Evolutionary conservation across 257 asterid species (phyloP), one percentile per base, ranked within the genome.

Genomic region (Schizonepeta tenuifolia): DNA sequence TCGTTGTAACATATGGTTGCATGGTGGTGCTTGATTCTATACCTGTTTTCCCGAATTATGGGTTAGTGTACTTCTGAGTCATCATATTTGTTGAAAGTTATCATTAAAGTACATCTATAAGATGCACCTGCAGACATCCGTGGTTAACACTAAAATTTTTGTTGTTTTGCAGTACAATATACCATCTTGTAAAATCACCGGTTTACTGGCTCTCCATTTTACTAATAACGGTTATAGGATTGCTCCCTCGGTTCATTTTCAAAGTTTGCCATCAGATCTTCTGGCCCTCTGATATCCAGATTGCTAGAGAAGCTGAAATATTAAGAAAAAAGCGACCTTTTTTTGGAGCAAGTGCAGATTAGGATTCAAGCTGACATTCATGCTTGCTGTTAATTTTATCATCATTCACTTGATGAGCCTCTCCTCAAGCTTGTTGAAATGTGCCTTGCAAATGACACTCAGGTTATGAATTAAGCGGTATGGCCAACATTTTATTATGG

Each of bases 231-330:
- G 87, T 87, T 74, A 66, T 90, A 66, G 99, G 91, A 78, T 83
- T 95, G 89, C 97, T 92, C 69, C 99, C 99, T 55, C 96, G 96
- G 65, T 92, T 95, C 80, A 72, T 88, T 71, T 73, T 85, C 75
- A 89, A 92, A 78, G 96, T 80, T 80, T 75, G 84, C 83, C 74
- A 57, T 71, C 97, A 90, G 86, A 86, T 76, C 53, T 90, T 90
- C 86, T 79, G 96, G 89, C 99, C 98, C 61, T 86, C 96, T 51
- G 98, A 92, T 83, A 90, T 90, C 79, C 94, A 86, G 81, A 90
- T 95, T 56, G 97, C 99, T 65, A 92, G 98, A 85, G 99, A 92
- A 82, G 92, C 94, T 64, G 99, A 95, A 84, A 79, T 85, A 75
- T 84, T 90, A 81, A 85, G 84, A 62, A 88, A 77, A 79, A 72